phyloP scores from a whole-genome alignment of 345 rosid genomes.

The Ailanthus altissimus region DNA sequence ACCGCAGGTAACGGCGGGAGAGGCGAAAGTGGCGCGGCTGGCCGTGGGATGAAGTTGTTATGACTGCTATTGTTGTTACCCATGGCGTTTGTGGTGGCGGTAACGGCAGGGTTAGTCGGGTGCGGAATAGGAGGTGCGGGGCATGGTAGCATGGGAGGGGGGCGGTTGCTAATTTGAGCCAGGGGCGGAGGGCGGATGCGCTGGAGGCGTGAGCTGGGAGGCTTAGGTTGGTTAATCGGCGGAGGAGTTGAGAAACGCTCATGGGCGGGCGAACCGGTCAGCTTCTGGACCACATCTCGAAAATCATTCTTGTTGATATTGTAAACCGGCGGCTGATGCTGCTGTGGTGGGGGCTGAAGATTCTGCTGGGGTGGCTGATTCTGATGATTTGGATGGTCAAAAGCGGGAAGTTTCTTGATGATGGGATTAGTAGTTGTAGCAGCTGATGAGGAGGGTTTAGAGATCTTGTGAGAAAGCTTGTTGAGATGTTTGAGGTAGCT shows the following conservation, averaged over 20 bases:
- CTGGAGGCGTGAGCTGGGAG: constrained; percentile 82
- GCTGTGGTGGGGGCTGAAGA: constrained; percentile 40
- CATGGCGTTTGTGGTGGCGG: constrained; percentile 7
- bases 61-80: not conserved
- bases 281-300: constrained; percentile 90
- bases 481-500: constrained; percentile 66
- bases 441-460: constrained; percentile 43
- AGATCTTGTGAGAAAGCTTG: constrained; percentile 82
- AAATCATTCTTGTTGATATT: constrained; percentile 93
- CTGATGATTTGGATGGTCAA: constrained; percentile 31
- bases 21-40: constrained; percentile 59
- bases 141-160: constrained; percentile 51
- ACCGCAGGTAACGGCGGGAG: constrained; percentile 67
- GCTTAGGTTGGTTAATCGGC: constrained; percentile 67
- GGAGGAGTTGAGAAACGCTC: constrained; percentile 75
- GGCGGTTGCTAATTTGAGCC: constrained; percentile 66
- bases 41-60: constrained; percentile 34
- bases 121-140: constrained; percentile 20
- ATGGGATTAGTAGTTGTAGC: constrained; percentile 21
- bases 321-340: constrained; percentile 84
- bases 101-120: constrained; percentile 7
- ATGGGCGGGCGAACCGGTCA: constrained; percentile 90
- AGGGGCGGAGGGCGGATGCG: constrained; percentile 95
- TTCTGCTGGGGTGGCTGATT: constrained; percentile 30
- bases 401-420: constrained; percentile 37